phyloP scores from a whole-genome alignment of 495 filamentous ascomycete genomes.

The Zalerion maritima region DNA sequence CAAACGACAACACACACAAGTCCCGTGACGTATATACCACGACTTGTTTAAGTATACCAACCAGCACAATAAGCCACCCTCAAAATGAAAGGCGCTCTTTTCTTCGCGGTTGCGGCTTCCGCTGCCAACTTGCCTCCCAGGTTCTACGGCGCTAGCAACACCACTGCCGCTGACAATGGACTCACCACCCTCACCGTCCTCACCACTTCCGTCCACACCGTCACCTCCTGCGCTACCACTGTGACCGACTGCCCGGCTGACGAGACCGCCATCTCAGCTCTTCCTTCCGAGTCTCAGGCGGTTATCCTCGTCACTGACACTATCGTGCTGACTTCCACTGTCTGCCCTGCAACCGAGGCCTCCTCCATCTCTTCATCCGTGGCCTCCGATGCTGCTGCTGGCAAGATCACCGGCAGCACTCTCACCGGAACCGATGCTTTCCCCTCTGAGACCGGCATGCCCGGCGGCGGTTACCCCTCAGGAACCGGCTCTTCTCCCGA shows the following conservation, averaged over 20 bases:
- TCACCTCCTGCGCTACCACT: conserved; percentile 46
- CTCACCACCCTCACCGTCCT: conserved; percentile 34
- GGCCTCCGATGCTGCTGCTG: conserved; percentile 17
- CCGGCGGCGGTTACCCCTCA: no score
- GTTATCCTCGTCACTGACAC: conserved; percentile 31
- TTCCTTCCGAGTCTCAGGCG: no score
- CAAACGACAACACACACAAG: conserved; percentile 6
- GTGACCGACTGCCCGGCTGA: conserved; percentile 49
- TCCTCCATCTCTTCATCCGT: conserved; percentile 26
- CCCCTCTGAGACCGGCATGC: no score
- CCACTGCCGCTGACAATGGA: conserved; percentile 4
- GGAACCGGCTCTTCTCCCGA: no score
- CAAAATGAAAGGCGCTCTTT: conserved; percentile 33
- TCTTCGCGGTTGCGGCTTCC: conserved; percentile 29
- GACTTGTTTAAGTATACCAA: conserved; percentile 3
- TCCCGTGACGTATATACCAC: no score
- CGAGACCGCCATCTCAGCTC: conserved; percentile 27
- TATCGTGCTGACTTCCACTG: conserved; percentile 26
- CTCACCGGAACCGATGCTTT: conserved; percentile 12
- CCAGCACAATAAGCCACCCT: conserved; percentile 7
- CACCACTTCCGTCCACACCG: conserved; percentile 42
- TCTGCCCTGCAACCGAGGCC: conserved; percentile 30
- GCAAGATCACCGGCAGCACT: conserved; percentile 19
- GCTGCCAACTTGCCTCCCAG: conserved; percentile 21
- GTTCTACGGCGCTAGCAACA: conserved; percentile 4